Conservation (phyloP, 139 green algal genomes). For the Coccomyxa sp. region DNA sequence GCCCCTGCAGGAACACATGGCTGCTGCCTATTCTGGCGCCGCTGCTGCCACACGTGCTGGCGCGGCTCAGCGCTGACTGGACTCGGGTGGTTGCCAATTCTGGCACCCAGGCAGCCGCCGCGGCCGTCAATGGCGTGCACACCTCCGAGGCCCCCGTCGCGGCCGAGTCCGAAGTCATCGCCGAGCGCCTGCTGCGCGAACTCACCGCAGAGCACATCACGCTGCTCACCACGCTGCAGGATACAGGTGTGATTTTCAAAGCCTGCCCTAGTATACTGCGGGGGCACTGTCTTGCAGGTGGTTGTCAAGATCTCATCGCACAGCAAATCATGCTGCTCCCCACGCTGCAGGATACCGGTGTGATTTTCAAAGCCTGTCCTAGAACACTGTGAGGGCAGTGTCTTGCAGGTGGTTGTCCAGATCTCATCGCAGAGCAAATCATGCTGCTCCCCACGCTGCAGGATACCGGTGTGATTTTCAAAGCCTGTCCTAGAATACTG, state of each 20-base stretch:
- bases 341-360: no score
- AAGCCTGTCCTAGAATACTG: no score
- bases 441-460: no score
- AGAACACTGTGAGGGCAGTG: no score
- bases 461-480: no score
- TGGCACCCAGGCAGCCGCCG: background rate
- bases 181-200: constrained; percentile 58
- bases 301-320: no score
- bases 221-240: constrained; percentile 38
- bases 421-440: no score
- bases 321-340: no score
- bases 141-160: constrained; percentile 6
- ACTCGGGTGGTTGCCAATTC: constrained; percentile 3
- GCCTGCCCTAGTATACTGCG: background rate
- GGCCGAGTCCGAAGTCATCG: constrained; percentile 57
- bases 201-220: constrained; percentile 59
- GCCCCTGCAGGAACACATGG: constrained; percentile 23
- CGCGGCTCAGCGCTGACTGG: constrained; percentile 36
- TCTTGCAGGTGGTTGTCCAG: no score
- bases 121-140: background rate
- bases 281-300: background rate
- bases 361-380: no score
- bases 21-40: constrained; percentile 30
- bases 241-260: background rate
- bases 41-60: constrained; percentile 50